Percentiles rank a stretch among this genome's conserved stretches.
phyloP scores from a whole-genome alignment of 2,329 filamentous ascomycete species.

The Stagonosporopsis rhizophila region DNA sequence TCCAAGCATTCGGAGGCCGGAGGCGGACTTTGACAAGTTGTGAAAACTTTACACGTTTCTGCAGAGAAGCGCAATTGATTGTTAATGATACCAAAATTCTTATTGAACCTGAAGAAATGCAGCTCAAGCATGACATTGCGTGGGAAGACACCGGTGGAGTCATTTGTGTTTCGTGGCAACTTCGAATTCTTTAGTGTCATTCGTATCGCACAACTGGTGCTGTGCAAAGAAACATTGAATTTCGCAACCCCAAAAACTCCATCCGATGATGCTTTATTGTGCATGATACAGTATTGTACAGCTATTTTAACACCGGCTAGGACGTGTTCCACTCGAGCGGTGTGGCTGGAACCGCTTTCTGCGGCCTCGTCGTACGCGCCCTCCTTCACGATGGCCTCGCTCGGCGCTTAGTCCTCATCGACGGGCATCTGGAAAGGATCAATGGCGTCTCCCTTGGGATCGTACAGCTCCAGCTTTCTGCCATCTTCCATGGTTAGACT shows the following conservation, averaged over 20 bases:
- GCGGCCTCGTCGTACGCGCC: neutral
- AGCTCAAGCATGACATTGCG: constrained; percentile 3
- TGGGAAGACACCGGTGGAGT: neutral
- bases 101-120: constrained; percentile 3
- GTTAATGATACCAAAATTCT: constrained; percentile 46
- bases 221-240: neutral
- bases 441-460: constrained; percentile 59
- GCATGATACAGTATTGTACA: constrained; percentile 20
- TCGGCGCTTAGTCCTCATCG: constrained; percentile 23
- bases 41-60: constrained; percentile 6
- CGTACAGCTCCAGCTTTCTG: constrained; percentile 76
- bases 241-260: neutral
- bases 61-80: constrained; percentile 12
- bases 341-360: neutral
- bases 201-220: neutral
- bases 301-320: constrained; percentile 26
- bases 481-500: constrained; percentile 74
- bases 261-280: constrained; percentile 1
- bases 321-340: constrained; percentile 10
- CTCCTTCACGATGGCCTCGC: neutral
- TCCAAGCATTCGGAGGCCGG: constrained; percentile 48
- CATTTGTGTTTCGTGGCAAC: constrained; percentile 16
- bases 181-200: neutral
- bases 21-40: constrained; percentile 41
- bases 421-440: constrained; percentile 67